Base-by-base conservation (phyloP, 371 early-diverging fungal genomes). In the Apophysomyces elegans region DNA sequence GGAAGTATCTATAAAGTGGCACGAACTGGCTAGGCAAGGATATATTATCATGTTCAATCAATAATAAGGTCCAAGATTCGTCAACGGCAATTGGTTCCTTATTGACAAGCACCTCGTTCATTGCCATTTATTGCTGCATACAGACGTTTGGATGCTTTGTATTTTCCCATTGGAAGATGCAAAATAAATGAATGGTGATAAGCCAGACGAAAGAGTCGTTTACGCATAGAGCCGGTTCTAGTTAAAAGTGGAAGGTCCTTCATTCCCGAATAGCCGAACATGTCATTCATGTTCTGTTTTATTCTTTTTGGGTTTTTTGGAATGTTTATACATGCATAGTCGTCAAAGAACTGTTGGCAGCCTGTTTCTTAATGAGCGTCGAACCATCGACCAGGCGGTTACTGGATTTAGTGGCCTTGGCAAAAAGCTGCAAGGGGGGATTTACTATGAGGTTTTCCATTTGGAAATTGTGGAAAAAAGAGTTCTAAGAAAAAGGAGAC, bases 401-500 rank as follows among this genome's bases (percentile, higher is more conserved):
- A 11, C 54, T 21, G 54, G 21, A 50, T 50, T 50, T 50, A 26
- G 54, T 18, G 21, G 21, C n/a, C 54, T 50, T 50, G 54, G 54
- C 54, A 50, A 26, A 26, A 26, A 50, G 21, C n/a, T 50, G 54
- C 32, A 50, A 50, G 54, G 54, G 54, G 2, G 32, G 32, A 3
- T 41, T 41, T 13, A 13, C 8, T 41, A 41, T 41, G 41, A 4
- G 41, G 46, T 50, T 50, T 50, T 50, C 54, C 21, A 50, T 50
- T 18, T 50, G 54, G 54, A 50, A 50, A 26, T 9, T 21, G 21
- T 21, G 21, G 21, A 50, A 50, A 21, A 50, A 50, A 50, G 21
- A 7, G 14, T 43, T 12, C n/a, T n/a, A 50, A 21, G 54, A 50
- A 50, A 50, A 16, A 21, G 54, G n/a, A 16, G 21, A 21, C 54